phyloP scores from a whole-genome alignment of 768 basidiomycete species.

The Rhodotorula kratochvilovae region DNA sequence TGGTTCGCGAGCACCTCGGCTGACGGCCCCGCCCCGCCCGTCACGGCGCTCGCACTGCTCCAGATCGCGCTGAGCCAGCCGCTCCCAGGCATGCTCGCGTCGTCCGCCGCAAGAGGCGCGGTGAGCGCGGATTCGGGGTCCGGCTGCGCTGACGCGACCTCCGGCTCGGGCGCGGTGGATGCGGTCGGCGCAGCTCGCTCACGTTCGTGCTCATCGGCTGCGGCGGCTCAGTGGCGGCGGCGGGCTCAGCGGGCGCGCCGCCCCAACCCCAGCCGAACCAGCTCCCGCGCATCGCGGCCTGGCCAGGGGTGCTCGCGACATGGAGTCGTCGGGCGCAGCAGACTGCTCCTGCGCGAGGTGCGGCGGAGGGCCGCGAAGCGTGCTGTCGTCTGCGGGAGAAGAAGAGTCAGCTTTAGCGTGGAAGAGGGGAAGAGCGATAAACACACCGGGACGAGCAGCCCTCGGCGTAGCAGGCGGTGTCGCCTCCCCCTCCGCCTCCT shows the following conservation, averaged over 20 bases:
- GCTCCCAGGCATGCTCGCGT: not conserved
- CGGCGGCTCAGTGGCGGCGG: too few species aligned
- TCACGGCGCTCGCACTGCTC: not conserved
- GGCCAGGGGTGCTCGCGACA: not conserved
- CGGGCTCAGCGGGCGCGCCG: not conserved
- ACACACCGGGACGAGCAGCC: not conserved
- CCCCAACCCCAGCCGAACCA: conserved; percentile 34
- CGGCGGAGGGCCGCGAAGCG: not conserved
- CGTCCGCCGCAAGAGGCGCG: not conserved
- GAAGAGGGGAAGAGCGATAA: not conserved
- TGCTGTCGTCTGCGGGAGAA: not conserved
- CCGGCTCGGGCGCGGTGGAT: too few species aligned
- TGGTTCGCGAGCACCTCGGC: conserved; percentile 13
- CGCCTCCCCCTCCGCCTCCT: not conserved
- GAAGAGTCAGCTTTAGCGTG: not conserved
- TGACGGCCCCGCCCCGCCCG: conserved; percentile 7
- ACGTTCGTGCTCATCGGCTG: not conserved
- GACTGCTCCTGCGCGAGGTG: too few species aligned
- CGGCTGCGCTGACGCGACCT: not conserved
- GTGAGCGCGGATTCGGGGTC: not conserved
- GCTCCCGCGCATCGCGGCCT: conserved; percentile 2
- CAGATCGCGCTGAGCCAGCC: not conserved
- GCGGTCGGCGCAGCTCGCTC: too few species aligned
- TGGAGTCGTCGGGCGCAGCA: not conserved
- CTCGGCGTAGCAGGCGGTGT: not conserved